Conservation (phyloP, 192 early-diverging fungal species). For the Coemansia sp. region DNA sequence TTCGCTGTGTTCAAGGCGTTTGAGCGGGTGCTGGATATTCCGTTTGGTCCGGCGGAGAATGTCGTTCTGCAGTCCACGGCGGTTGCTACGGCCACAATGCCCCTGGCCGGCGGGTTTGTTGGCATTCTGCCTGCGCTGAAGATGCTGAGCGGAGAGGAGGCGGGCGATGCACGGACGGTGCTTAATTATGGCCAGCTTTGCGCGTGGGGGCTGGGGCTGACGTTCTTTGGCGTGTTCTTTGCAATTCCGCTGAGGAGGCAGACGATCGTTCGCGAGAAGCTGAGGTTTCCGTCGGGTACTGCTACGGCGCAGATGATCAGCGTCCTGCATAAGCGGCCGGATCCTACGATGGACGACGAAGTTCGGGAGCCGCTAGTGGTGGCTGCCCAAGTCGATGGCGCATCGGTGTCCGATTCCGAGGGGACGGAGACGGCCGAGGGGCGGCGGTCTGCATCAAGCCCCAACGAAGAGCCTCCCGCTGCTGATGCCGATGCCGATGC, state of each 20-base stretch:
- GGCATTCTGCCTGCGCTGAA: slow-evolving; percentile 81
- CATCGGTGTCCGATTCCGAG: background rate
- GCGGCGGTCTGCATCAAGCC: background rate
- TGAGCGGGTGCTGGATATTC: slow-evolving; percentile 46
- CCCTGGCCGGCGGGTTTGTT: slow-evolving; percentile 77
- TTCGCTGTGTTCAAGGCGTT: slow-evolving; percentile 76
- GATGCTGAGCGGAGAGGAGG: slow-evolving; percentile 62
- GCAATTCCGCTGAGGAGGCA: slow-evolving; percentile 76
- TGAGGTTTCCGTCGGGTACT: slow-evolving; percentile 83
- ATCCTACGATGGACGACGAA: slow-evolving; percentile 49
- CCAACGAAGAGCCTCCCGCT: background rate
- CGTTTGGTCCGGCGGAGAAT: slow-evolving; percentile 81
- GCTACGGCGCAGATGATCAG: slow-evolving; percentile 85
- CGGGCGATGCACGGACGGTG: slow-evolving; percentile 55
- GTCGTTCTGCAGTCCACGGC: slow-evolving; percentile 82
- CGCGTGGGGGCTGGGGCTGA: slow-evolving; percentile 72
- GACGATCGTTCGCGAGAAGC: slow-evolving; percentile 78
- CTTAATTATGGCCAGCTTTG: slow-evolving; percentile 61
- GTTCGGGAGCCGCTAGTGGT: background rate
- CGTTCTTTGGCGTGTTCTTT: slow-evolving; percentile 92
- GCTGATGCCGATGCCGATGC: background rate
- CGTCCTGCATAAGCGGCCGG: slow-evolving; percentile 63
- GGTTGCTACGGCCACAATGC: slow-evolving; percentile 85
- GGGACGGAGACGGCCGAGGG: background rate
- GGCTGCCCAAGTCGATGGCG: background rate